These are phyloP conservation scores for Mycena indigotica DNA, from an alignment of 768 basidiomycete genomes.

Conservation along the genomic window DNA sequence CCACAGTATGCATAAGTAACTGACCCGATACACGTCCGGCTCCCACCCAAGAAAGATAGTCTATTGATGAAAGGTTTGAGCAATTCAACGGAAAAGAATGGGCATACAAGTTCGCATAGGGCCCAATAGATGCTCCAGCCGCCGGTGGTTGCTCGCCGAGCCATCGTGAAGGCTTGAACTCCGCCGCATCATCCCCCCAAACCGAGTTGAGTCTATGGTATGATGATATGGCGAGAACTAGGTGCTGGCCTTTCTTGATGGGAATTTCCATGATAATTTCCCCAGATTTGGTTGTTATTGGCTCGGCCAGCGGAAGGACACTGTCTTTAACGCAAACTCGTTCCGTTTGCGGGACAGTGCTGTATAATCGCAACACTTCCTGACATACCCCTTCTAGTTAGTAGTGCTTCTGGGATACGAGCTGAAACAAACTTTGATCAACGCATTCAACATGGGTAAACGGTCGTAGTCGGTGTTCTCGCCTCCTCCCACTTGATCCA, in stretches of 20 bases:
- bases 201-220: constrained; percentile 29
- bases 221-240: constrained; percentile 46
- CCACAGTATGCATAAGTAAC: neutral
- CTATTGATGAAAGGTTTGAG: neutral
- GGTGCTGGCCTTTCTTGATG: constrained; percentile 50
- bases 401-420: neutral
- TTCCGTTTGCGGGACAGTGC: constrained; percentile 20
- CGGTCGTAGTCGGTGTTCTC: constrained; percentile 18
- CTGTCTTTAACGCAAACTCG: constrained; percentile 49
- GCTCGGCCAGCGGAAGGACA: constrained; percentile 56
- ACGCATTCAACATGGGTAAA: constrained; percentile 15
- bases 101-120: constrained; percentile 16
- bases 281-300: constrained; percentile 49
- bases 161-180: constrained; percentile 17
- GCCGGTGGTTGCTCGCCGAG: constrained; percentile 10
- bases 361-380: constrained; percentile 19
- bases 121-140: constrained; percentile 12
- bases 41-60: constrained; percentile 17
- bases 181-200: constrained; percentile 20
- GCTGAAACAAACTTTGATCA: constrained; percentile 10
- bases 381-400: neutral
- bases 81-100: neutral
- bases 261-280: constrained; percentile 47
- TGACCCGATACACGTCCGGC: constrained; percentile 20
- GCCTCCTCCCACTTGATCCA: constrained; percentile 22